Conservation (phyloP, 2,329 filamentous ascomycete genomes). For the Fusarium sp. region DNA sequence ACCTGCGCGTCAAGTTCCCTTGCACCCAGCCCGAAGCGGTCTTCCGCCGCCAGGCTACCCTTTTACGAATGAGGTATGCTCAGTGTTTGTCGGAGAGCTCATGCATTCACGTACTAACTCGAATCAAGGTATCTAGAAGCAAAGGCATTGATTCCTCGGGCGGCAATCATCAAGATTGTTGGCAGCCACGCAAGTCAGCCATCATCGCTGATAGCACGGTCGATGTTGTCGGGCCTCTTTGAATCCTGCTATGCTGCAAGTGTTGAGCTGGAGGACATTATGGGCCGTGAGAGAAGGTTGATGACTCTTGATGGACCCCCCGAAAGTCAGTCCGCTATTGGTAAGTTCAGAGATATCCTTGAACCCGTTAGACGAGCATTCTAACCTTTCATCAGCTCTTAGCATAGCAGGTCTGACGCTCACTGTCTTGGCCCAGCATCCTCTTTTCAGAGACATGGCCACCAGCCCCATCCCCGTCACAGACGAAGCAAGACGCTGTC, state of each 20-base stretch:
- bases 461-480: conserved; percentile 29
- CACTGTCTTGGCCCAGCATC: conserved; percentile 34
- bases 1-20: conserved; percentile 32
- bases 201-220: conserved; percentile 24
- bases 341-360: conserved; percentile 13
- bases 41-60: conserved; percentile 38
- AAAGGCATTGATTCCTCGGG: conserved; percentile 35
- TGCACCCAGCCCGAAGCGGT: conserved; percentile 30
- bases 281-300: conserved; percentile 35
- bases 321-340: conserved; percentile 34
- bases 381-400: conserved; percentile 30
- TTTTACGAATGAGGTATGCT: conserved; percentile 36
- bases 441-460: conserved; percentile 33
- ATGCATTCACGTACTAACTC: neutral
- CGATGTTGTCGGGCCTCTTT: conserved; percentile 33
- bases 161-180: conserved; percentile 38
- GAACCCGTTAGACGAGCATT: rapidly evolving
- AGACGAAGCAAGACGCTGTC: conserved; percentile 37
- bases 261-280: conserved; percentile 38
- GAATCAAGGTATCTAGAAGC: conserved; percentile 35
- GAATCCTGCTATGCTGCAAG: conserved; percentile 38
- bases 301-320: conserved; percentile 36
- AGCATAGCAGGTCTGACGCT: conserved; percentile 41
- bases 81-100: rapidly evolving
- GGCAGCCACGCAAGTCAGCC: conserved; percentile 13